Evolutionary conservation across 2,329 filamentous ascomycete species (phyloP), one percentile per base, ranked within the genome.

Genomic region (Fusarium secorum): DNA sequence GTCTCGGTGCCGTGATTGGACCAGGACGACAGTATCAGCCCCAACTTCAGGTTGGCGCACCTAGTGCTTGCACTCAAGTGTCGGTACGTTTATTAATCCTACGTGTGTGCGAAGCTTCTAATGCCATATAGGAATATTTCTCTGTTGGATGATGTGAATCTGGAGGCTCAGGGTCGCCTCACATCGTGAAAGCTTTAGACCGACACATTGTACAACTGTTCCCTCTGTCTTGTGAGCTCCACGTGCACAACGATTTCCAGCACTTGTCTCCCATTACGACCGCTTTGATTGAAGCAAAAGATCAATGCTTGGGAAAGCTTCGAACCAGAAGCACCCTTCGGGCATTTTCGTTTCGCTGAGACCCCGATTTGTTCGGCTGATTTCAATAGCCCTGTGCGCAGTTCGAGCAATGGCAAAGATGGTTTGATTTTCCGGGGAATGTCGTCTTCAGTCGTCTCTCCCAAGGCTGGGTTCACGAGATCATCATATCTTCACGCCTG

Each of bases 181-280:
- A 84, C 81, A 2, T 80, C 94, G 1, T 94, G 90, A 88, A 82
- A 86, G 61, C 57, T 33, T 14, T 28, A 26, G n/a, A 20, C 28
- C 22, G 52, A 14, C 61, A 72, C 24, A 35, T 63, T 15, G 10
- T 36, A 11, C 66, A 36, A 10, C 22, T 72, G 4, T 81, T 92
- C 22, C 85, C 88, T 3, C 79, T 93, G 33, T 81, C 91, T 0
- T 84, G 82, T 20, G 85, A 89, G 35, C 83, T 94, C 2, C 86
- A 93, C 52, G 81, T 84, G 20, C 87, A 89, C 60, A 86, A 88
- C 60, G 91, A 90, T 0, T 83, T 2, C 93, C 92, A 0, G 92
- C 90, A 0, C 89, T 95, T 17, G 78, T 94, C 3, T 95, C 95
- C 83, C 93, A 93, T 76, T 95, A 93, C 72, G 90, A 94, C 70